Evolutionary conservation across 1,284 basidiomycete genomes (phyloP), one percentile per base, ranked within the genome.

Genomic region (Ganoderma lucidum): DNA sequence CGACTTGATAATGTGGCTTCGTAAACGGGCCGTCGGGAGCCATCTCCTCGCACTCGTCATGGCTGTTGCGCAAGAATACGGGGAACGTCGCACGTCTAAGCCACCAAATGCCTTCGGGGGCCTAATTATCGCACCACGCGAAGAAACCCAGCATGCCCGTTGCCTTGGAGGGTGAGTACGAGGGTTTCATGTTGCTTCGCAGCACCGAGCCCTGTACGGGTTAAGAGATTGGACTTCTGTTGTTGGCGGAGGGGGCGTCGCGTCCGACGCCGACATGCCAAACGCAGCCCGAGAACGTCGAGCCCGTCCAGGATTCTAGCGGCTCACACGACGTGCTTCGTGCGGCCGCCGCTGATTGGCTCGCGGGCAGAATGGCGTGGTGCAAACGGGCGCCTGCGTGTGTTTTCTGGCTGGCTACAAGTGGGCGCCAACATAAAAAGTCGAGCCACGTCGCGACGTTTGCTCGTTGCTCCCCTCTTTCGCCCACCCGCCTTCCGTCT

Each of bases 401-500:
- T 59, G 56, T n/a, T 59, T 59, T 23, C 56, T 37, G 3, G 8
- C 5, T 39, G 56, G 8, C 5, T 39, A 32, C 23, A 30, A 30
- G 41, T 10, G 59, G 59, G 59, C 59, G 59, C 39, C 39, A 61
- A 61, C 59, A 44, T 61, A 64, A 63, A 63, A 68, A 67, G 62
- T 67, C 55, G 67, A 58, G 56, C 67, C 67, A 68, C 66, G 53
- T 35, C 37, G 66, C 35, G 55, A 51, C 42, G n/a, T 63, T 45
- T 41, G 6, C 45, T 42, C 44, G 14, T n/a, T 62, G 35, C 35
- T 41, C 48, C 42, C 48, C 62, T 55, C 42, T 35, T 37, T 35
- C 55, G 17, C 44, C 63, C 39, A 1, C 55, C 37, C 41, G 58
- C 32, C 62, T n/a, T 23, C 45, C 45, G 45, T 23, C 45, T 37